Conservation (phyloP, 805 yeast genomes). For the Ascoidea tarda region DNA sequence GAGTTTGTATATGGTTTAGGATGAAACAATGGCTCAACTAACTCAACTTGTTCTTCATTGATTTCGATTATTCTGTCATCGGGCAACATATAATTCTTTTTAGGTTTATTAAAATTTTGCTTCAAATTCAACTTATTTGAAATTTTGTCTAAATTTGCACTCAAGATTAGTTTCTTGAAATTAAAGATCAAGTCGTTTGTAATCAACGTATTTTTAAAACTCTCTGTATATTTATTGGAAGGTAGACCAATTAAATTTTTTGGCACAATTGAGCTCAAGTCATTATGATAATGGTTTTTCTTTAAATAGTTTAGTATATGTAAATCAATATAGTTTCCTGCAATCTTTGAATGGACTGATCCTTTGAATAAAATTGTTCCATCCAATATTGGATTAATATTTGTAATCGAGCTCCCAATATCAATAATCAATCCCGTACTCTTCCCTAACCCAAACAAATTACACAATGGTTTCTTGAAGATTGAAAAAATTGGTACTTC, state of each 20-base stretch:
- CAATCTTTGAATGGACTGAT: slow-evolving; percentile 52
- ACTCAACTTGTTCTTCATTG: slow-evolving; percentile 35
- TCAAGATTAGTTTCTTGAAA: slow-evolving; percentile 29
- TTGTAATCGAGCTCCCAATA: slow-evolving; percentile 54
- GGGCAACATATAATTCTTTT: slow-evolving; percentile 45
- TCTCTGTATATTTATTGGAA: slow-evolving; percentile 20
- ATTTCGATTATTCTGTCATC: slow-evolving; percentile 33
- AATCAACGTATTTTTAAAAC: slow-evolving; percentile 24
- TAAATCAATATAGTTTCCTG: slow-evolving; percentile 71
- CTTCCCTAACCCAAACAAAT: slow-evolving; percentile 64
- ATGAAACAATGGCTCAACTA: slow-evolving; percentile 58
- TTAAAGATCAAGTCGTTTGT: slow-evolving; percentile 28
- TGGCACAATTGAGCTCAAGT: slow-evolving; percentile 20
- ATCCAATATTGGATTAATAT: slow-evolving; percentile 66
- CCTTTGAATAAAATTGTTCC: slow-evolving; percentile 61
- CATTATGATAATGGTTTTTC: slow-evolving; percentile 18
- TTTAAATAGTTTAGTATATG: slow-evolving; percentile 39
- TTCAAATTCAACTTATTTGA: slow-evolving; percentile 18
- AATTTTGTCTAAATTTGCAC: slow-evolving; percentile 25
- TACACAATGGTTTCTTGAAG: slow-evolving; percentile 64
- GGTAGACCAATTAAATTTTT: slow-evolving; percentile 21
- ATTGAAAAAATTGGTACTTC: slow-evolving; percentile 67
- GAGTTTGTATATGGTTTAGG: slow-evolving; percentile 22
- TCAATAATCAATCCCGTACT: slow-evolving; percentile 72
- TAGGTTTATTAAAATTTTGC: slow-evolving; percentile 16